These are phyloP conservation scores for Volutella citrinella DNA, from an alignment of 2,329 filamentous ascomycete species.

Conservation along the genomic window DNA sequence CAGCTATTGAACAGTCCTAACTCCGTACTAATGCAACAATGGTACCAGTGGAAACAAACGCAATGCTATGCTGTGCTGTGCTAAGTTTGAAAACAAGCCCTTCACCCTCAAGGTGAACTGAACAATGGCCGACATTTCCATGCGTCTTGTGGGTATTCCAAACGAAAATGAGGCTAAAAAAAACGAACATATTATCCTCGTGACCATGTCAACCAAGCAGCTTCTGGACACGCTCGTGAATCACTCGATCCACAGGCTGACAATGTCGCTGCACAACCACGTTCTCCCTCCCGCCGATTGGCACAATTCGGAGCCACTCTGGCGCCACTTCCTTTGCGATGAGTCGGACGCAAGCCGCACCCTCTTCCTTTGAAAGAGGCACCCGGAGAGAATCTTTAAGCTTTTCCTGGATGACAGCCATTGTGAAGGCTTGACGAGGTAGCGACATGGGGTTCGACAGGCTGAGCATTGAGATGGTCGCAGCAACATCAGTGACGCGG, in stretches of 20 bases:
- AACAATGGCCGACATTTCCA: too few species aligned
- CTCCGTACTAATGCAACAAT: too few species aligned
- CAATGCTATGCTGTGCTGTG: too few species aligned
- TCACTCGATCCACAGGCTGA: conserved; percentile 37
- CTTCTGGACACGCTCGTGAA: conserved; percentile 36
- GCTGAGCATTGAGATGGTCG: conserved; percentile 65
- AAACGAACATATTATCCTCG: too few species aligned
- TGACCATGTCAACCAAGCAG: too few species aligned
- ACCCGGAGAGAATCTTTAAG: conserved; percentile 64
- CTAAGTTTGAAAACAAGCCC: too few species aligned
- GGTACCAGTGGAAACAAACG: too few species aligned
- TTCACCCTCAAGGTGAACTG: too few species aligned
- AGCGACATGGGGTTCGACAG: conserved; percentile 47
- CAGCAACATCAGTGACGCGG: conserved; percentile 64
- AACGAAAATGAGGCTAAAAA: too few species aligned
- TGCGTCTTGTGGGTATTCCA: too few species aligned
- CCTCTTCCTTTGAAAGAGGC: conserved; percentile 53
- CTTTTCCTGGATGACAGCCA: conserved; percentile 61
- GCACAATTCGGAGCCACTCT: conserved; percentile 53
- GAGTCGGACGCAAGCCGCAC: conserved; percentile 45
- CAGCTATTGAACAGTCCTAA: too few species aligned
- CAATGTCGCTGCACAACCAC: conserved; percentile 50
- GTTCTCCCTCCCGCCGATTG: conserved; percentile 52
- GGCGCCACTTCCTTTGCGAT: conserved; percentile 55
- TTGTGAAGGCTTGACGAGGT: conserved; percentile 61